phyloP scores from a whole-genome alignment of 345 rosid genomes.

The Moringa oleifera region DNA sequence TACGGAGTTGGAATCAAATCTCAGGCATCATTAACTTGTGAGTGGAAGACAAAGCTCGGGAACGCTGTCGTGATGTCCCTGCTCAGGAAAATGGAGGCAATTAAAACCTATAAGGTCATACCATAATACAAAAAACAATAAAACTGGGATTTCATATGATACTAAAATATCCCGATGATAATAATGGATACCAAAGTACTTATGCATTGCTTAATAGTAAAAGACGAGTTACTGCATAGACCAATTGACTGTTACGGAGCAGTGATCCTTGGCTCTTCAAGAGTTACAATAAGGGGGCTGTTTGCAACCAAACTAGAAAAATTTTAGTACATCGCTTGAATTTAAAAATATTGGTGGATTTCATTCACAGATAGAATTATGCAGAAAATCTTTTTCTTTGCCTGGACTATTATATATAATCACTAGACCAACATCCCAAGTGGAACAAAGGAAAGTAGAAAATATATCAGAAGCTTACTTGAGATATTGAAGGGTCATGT shows the following conservation, averaged over 20 bases:
- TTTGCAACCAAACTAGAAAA: background rate
- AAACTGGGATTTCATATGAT: too few species aligned
- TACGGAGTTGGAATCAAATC: background rate
- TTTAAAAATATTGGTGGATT: too few species aligned
- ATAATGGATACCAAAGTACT: too few species aligned
- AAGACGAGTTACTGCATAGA: too few species aligned
- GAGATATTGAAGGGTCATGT: conserved; percentile 98
- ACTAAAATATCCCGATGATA: too few species aligned
- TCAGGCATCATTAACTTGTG: conserved; percentile 91
- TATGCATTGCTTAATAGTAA: too few species aligned
- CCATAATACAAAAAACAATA: too few species aligned
- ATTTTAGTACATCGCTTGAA: background rate
- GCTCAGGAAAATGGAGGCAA: conserved; percentile 14
- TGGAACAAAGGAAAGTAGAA: background rate
- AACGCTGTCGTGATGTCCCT: conserved; percentile 96
- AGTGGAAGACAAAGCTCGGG: conserved; percentile 97
- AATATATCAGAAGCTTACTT: conserved; percentile 48
- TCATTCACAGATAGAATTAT: too few species aligned
- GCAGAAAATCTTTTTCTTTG: background rate
- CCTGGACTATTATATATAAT: background rate
- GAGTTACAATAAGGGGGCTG: background rate
- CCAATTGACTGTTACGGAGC: too few species aligned
- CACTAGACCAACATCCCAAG: background rate
- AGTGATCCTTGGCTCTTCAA: background rate
- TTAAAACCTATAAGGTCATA: background rate